Evolutionary conservation across 495 filamentous ascomycete species (phyloP).

Genomic region (Aspergillus taichungensis): DNA sequence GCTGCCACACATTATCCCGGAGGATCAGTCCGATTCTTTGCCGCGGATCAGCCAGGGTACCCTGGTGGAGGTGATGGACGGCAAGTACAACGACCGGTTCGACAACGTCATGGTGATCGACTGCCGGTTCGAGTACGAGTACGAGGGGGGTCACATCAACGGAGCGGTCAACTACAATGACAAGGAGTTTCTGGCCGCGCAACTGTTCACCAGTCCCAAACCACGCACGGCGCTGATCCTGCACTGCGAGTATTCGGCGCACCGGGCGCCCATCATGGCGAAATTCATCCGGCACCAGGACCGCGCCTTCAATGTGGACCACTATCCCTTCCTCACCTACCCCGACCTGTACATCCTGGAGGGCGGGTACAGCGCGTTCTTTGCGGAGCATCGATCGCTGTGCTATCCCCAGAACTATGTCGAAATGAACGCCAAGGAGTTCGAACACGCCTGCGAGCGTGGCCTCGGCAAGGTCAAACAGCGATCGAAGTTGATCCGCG

Average conservation of each 20-base stretch:
- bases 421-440: conserved; percentile 85
- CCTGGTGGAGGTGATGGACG: conserved; percentile 77
- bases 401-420: conserved; percentile 95
- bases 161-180: conserved; percentile 93
- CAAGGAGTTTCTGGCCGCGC: conserved; percentile 71
- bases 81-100: conserved; percentile 65
- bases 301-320: conserved; percentile 68
- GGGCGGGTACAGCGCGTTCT: conserved; percentile 93
- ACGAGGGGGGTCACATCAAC: conserved; percentile 89
- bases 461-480: conserved; percentile 83
- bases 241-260: conserved; percentile 97
- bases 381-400: conserved; percentile 59
- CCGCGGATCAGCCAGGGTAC: conserved; percentile 78
- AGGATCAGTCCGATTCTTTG: conserved; percentile 72
- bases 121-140: conserved; percentile 98
- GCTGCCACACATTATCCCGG: conserved; percentile 76
- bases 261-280: conserved; percentile 90
- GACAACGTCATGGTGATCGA: conserved; percentile 80
- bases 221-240: conserved; percentile 75
- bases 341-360: conserved; percentile 96
- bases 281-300: conserved; percentile 76
- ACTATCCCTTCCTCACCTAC: conserved; percentile 81
- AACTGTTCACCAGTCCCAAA: conserved; percentile 63
- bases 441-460: conserved; percentile 83
- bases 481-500: conserved; percentile 72